Evolutionary conservation across 192 early-diverging fungal species (phyloP), one percentile per base, ranked within the genome.

Genomic region (Funneliformis geosporum): DNA sequence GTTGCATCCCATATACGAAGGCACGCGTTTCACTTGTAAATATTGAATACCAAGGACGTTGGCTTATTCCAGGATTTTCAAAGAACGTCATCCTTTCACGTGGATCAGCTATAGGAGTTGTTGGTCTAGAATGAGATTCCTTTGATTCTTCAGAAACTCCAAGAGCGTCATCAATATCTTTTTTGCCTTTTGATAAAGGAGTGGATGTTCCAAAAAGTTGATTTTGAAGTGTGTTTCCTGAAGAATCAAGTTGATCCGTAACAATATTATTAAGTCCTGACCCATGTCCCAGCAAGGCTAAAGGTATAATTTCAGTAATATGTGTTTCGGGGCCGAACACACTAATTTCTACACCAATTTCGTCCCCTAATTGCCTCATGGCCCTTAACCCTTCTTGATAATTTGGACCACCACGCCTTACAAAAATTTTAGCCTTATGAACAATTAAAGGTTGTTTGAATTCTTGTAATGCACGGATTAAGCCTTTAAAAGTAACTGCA

Each of bases 1-100:
- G 96, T 89, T 99, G 97, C 97, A 99, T 99, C 72, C 97, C 97
- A 81, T 95, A 99, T 78, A 99, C 92, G 83, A 99, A 96, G 14
- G 96, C 88, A 73, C 96, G 94, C 16, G 96, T 96, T 73, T 87
- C 86, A 78, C 86, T 82, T 8, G 93, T 94, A 87, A 98, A 97
- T 23, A 94, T 92, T 50, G 88, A 85, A 59, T 83, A 81, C 72
- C 76, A 72, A 61, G 80, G 76, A 50, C 79, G 76, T 25, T 60
- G 65, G 7, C 44, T 4, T 21, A 60, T 71, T 14, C 70, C 70
- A 5, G 76, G 76, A 79, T 89, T 92, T 89, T 92, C 90, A 69
- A 88, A 88, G 71, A 88, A 85, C 14, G 87, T 84, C 83, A 87
- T 85, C 40, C 89, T 84, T 72, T 89, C 85, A 62, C 75, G 81